These are phyloP conservation scores for Pyropia yezoensis DNA, from an alignment of 23 red algal genomes.

Conservation along the genomic window DNA sequence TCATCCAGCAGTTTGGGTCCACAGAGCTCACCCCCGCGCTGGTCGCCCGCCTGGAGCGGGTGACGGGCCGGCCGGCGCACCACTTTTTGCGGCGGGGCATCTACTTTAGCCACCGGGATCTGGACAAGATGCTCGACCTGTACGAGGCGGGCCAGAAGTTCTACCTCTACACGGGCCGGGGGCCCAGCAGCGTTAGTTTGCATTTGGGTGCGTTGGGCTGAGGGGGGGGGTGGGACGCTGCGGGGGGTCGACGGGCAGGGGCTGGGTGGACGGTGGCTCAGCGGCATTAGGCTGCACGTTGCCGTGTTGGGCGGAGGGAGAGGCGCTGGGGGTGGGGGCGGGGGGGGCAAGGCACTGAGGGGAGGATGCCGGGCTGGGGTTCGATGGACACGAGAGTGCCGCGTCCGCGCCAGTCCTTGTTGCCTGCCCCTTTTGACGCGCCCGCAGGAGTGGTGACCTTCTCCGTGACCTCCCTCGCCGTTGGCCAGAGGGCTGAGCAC, in stretches of 20 bases:
- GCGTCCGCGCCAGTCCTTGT: too few relatives aligned
- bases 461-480: too few relatives aligned
- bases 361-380: too few relatives aligned
- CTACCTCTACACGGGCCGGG: conserved; percentile 94
- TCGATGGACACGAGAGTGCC: too few relatives aligned
- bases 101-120: conserved; percentile 94
- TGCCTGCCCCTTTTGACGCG: too few relatives aligned
- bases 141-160: conserved; percentile 87
- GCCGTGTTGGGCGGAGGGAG: not conserved
- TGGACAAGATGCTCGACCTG: conserved; percentile 50
- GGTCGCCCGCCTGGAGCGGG: conserved; percentile 47
- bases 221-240: too few relatives aligned
- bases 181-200: conserved; percentile 62
- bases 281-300: conserved; percentile 60
- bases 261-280: not conserved
- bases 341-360: too few relatives aligned
- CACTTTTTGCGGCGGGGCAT: conserved; percentile 78
- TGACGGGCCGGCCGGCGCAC: conserved; percentile 71
- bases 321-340: too few relatives aligned
- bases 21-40: conserved; percentile 30
- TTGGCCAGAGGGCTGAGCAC: too few relatives aligned
- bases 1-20: conserved; percentile 79
- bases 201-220: conserved; percentile 30
- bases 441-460: too few relatives aligned
- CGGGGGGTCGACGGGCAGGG: too few relatives aligned